These are phyloP conservation scores for Calocybe cyanea DNA, from an alignment of 768 basidiomycete genomes.

Conservation along the genomic window DNA sequence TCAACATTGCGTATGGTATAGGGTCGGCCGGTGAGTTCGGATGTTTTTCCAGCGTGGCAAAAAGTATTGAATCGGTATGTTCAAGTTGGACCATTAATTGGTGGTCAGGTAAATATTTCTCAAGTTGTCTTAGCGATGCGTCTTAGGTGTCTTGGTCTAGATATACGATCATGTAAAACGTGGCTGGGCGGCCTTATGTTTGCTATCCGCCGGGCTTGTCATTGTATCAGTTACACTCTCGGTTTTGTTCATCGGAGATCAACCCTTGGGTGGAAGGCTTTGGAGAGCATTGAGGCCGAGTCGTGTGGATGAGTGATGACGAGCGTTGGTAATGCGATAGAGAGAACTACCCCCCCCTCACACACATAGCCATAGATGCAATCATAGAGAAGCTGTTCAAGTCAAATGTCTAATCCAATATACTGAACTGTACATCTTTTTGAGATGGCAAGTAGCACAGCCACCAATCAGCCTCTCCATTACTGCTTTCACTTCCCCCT, in stretches of 20 bases:
- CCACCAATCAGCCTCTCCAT: constrained; percentile 3
- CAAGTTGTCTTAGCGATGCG: not conserved
- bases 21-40: constrained; percentile 51
- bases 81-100: constrained; percentile 66
- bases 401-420: no score
- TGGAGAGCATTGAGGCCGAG: constrained; percentile 6
- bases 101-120: constrained; percentile 49
- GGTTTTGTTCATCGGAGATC: constrained; percentile 46
- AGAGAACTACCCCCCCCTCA: no score
- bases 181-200: constrained; percentile 61
- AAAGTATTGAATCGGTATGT: constrained; percentile 2
- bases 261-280: constrained; percentile 29
- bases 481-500: not conserved
- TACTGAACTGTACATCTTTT: no score
- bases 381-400: no score
- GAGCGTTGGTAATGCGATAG: no score
- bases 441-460: no score
- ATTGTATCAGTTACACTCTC: constrained; percentile 33
- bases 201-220: constrained; percentile 43
- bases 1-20: constrained; percentile 67
- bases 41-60: not conserved
- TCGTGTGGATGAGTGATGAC: no score
- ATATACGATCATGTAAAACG: constrained; percentile 51
- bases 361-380: no score
- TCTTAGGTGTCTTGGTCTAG: constrained; percentile 26